Base-by-base conservation (phyloP, 2,329 filamentous ascomycete species). In the Diaporthe citri region DNA sequence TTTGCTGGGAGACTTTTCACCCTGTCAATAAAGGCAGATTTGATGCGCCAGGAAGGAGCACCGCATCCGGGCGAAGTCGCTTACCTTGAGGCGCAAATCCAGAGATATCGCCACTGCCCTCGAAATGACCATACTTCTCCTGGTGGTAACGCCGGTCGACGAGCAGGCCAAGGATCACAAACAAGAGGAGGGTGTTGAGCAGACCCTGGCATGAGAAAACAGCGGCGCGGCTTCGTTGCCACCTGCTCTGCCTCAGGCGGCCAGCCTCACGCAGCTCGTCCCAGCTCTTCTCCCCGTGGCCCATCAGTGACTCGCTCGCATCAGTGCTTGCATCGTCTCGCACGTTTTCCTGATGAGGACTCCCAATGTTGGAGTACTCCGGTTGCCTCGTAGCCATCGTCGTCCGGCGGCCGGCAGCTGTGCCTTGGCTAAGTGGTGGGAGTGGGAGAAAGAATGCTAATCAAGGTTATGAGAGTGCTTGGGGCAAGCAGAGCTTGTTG, bases 71-170 rank as follows among this genome's bases (percentile, higher is more conserved):
- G 39, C 17, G 48, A 52, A 36, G 25, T 12, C n/a, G 77, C 83
- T 77, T 75, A 85, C 83, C 83, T 52, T 78, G 76, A 4, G 84
- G 85, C 31, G 83, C 83, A 74, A 86, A 86, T 2, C 84, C 84
- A 2, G 84, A 84, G 31, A 86, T 77, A 72, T 86, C 85, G 3
- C 84, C 84, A 0, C 78, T 80, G 2, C 82, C 79, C 51, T 85
- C 83, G 17, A 82, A 81, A 76, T 77, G 75, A 13, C 64, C 77
- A 76, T 74, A 72, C 76, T 31, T 75, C 73, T 70, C 75, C 48
- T 70, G 60, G 71, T 78, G 72, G 71, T 77, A 77, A 15, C 79
- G 79, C 39, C 81, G 78, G 39, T 85, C 82, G 7, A 85, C 46
- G 34, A 85, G 76, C 13, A 86, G 80, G 2, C 80, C 80, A 46